Evolutionary conservation across 2,329 filamentous ascomycete genomes (phyloP), one percentile per base, ranked within the genome.

Genomic region (Colletotrichum limetticola): DNA sequence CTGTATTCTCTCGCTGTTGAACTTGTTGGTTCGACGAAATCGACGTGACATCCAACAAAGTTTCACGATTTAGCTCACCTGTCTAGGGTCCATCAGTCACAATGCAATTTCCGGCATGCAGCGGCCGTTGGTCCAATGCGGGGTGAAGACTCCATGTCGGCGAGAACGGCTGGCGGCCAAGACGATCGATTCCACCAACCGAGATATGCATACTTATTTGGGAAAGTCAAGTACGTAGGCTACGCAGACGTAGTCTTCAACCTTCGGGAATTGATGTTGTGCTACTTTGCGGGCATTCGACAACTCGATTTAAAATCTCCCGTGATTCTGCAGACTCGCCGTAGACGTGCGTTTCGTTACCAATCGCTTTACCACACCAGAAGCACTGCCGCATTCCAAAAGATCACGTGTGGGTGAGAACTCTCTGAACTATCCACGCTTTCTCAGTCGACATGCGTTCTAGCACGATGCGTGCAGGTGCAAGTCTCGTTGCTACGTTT

Each of bases 51-150:
- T n/a, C 16, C 24, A 42, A n/a, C 6, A 30, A 11, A 24, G 24
- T 46, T n/a, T 5, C 4, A 22, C 8, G 19, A n/a, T 19, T 35
- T 9, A 2, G 26, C 11, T 42, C n/a, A 22, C 14, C 57, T 42
- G n/a, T 19, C 24, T 14, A 26, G 14, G 35, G n/a, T 49, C 58
- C 58, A 49, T 12, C 35, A 30, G 35, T 30, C 16, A n/a, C 37
- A 61, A 12, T 8, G 35, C 58, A 61, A 61, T 61, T 35, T 61
- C 58, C 58, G 58, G 24, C 58, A 28, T 61, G 35, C 58, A 61
- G 37, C 14, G 26, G 35, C 42, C 58, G 35, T 35, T 42, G 32
- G 32, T 14, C 14, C 37, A 28, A 42, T 19, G n/a, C 58, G 35
- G 35, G 58, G 16, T 49, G 42, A n/a, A 49, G 19, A 49, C 42